Base-by-base conservation (phyloP, 139 green algal genomes). In the Bryopsis sp. region DNA sequence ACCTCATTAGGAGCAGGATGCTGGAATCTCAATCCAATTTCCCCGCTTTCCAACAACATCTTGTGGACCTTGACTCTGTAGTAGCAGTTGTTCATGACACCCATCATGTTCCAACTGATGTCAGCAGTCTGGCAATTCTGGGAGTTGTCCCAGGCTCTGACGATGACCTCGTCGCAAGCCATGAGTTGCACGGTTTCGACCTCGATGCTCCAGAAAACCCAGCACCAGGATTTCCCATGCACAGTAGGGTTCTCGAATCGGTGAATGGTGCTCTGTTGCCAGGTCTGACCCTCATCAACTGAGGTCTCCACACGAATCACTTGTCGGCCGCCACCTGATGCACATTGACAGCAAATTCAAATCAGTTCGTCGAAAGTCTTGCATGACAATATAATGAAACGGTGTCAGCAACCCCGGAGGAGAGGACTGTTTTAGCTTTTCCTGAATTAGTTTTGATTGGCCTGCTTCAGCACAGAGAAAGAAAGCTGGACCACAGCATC, bases 61-160 rank as follows among this genome's bases (percentile, higher is more conserved):
- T 73, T 73, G 68, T 77, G 74, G 38, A 87, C 73, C 57, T 77
- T 72, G 34, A 88, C 79, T 22, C 75, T 86, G 82, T 87, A 97
- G 67, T 87, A 82, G 76, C 82, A 90, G 85, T 99, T 99, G 88
- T 98, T 98, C 82, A 97, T 89, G 92, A 98, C 96, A 71, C 94
- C 94, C 88, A 98, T 95, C 33, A 97, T 32, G 69, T 97, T 98
- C 93, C 93, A 98, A 1, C 87, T 94, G 72, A 90, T 78, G 6
- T 76, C 59, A n/a, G 74, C 78, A 8, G 90, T 88, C 81, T 96
- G 90, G 2, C 81, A 86, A 84, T 97, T 97, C 81, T 86, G 87
- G 64, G 39, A 62, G 58, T 78, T 77, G 69, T 96, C 89, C 79
- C 82, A 91, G 2, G 90, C 93, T 7, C 92, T 82, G 54, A 86